phyloP scores from a whole-genome alignment of 2,329 filamentous ascomycete genomes.

The Dactylellina haptotyla region DNA sequence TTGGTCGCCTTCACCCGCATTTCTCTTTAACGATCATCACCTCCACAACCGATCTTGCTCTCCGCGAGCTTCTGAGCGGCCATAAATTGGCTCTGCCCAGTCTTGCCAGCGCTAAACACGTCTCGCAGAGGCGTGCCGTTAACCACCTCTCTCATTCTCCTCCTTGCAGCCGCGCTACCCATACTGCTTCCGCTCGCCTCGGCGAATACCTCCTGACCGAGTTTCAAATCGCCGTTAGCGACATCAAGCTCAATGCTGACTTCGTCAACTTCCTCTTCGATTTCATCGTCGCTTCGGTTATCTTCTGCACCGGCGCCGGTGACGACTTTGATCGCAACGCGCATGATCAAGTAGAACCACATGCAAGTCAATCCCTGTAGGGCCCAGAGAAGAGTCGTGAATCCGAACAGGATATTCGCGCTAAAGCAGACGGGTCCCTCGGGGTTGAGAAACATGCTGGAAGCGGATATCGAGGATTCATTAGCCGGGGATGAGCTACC shows the following conservation, averaged over 20 bases:
- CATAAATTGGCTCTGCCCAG: conserved; percentile 47
- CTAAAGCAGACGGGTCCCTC: conserved; percentile 84
- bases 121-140: conserved; percentile 44
- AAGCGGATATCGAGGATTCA: conserved; percentile 76
- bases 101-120: conserved; percentile 44
- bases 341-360: conserved; percentile 90
- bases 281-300: conserved; percentile 85
- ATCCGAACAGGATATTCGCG: conserved; percentile 76
- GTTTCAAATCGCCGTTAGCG: conserved; percentile 27
- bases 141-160: conserved; percentile 21
- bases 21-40: conserved; percentile 48
- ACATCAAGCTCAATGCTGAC: conserved; percentile 54
- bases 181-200: conserved; percentile 40
- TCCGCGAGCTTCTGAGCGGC: conserved; percentile 50
- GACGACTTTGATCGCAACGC: conserved; percentile 82
- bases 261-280: conserved; percentile 71
- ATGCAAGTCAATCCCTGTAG: conserved; percentile 82
- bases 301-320: conserved; percentile 83
- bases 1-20: too few species aligned
- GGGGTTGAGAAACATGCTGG: conserved; percentile 60
- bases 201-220: conserved; percentile 23
- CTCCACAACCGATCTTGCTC: conserved; percentile 52
- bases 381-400: conserved; percentile 78
- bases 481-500: conserved; percentile 63
- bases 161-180: conserved; percentile 34